Base-by-base conservation (phyloP, 306 rosid genomes). In the Cercis canadensis region DNA sequence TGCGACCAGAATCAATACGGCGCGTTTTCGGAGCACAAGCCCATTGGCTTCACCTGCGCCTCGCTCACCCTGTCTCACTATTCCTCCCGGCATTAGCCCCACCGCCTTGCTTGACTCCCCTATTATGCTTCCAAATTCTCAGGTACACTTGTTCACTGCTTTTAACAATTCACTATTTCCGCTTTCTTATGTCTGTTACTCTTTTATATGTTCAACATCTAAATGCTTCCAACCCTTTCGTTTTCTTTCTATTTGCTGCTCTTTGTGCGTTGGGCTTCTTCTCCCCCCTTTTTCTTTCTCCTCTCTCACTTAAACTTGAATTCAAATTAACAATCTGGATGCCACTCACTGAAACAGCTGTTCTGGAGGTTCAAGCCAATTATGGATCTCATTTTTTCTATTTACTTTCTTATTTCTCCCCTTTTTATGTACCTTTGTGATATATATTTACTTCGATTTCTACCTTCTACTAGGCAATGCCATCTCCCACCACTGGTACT, bases 401-500 rank as follows among this genome's bases (percentile, higher is more conserved):
- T 24, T 45, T 64, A 16, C 43, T 5, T 31, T 16, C 46, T 50
- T 51, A 60, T 49, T 24, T n/a, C 36, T 14, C 7, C 68, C 13
- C 32, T 17, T 60, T 24, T 9, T 34, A 34, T 67, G 14, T 70
- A 16, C 44, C 53, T n/a, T 43, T 45, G 32, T 46, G 15, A 56
- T 55, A 15, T 54, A 15, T 8, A 24, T 36, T 58, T 45, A 18
- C 12, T 58, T 29, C n/a, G 32, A 59, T 12, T 11, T n/a, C 1
- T 66, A 7, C 3, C 17, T 46, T 72, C 44, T 69, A 47, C 61
- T 54, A 92, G 98, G 92, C 80, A 14, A n/a, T 87, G 78, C 86
- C 86, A 36, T 90, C 98, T 45, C 97, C 98, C 34, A 92, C 97
- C 61, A 90, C 97, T 3, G 97, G 97, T 2, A 78, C 81, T 54